Evolutionary conservation across 768 basidiomycete genomes (phyloP).

Genomic region (Gloeopeniophorella convolvens): DNA sequence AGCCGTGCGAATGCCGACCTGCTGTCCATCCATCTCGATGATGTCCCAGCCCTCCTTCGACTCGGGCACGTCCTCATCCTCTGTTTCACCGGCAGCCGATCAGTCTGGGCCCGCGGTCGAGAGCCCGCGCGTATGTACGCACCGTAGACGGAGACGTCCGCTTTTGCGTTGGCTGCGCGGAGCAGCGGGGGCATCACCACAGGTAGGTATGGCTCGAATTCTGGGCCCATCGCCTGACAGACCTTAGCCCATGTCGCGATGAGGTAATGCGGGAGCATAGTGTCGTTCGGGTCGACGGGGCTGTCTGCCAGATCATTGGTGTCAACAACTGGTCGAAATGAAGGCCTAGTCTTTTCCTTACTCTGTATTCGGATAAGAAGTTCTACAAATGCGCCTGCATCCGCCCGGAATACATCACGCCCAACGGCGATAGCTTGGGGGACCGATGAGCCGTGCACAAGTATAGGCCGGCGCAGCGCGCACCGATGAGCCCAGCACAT

Average conservation of each 20-base stretch:
- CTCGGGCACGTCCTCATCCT: constrained; percentile 48
- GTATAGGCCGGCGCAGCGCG: constrained; percentile 22
- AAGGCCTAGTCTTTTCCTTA: constrained; percentile 28
- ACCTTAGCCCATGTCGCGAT: constrained; percentile 88
- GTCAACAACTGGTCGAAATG: background rate
- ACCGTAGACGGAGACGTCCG: constrained; percentile 72
- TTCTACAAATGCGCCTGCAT: constrained; percentile 66
- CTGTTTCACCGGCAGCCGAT: constrained; percentile 28
- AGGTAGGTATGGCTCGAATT: constrained; percentile 83
- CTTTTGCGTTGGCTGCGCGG: constrained; percentile 70
- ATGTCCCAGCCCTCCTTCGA: constrained; percentile 77
- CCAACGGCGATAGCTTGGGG: constrained; percentile 78
- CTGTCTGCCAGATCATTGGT: constrained; percentile 38
- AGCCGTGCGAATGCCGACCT: constrained; percentile 71
- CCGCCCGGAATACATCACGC: constrained; percentile 67
- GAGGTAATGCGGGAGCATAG: constrained; percentile 65
- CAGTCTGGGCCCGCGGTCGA: too few species aligned
- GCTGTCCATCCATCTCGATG: constrained; percentile 68
- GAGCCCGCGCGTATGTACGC: too few species aligned
- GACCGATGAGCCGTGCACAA: background rate
- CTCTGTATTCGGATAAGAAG: constrained; percentile 74
- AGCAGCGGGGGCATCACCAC: constrained; percentile 79
- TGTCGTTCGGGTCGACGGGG: constrained; percentile 64
- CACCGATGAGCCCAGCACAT: constrained; percentile 81
- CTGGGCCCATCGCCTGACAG: constrained; percentile 75